Evolutionary conservation across 129 eudicot genomes (phyloP), one percentile per base, ranked within the genome.

Genomic region (Centrapalus pauciflorus): DNA sequence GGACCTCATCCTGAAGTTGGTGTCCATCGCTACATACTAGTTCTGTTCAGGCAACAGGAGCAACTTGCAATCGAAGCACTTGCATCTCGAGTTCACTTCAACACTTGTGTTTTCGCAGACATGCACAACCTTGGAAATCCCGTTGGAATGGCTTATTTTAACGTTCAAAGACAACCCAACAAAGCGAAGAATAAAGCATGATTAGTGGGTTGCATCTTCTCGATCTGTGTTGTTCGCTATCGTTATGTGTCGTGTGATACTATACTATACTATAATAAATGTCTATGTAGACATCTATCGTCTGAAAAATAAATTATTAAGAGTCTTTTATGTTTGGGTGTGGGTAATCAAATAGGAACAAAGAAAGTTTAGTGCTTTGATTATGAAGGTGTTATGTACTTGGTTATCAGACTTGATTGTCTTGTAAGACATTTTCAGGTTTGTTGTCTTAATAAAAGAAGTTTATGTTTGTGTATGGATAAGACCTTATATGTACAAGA

Each of bases 101-200:
- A 34, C 20, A 14, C 25, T 8, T 0, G 20, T 3, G 78, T 17
- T 37, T 74, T 74, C 23, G 67, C 73, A 21, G 2, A 14, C 29
- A 33, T 1, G 48, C 66, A 74, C 57, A 41, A 43, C 59, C 58
- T 64, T 3, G 58, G 28, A 56, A 55, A 74, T 1, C 78, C 72
- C 0, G 72, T 9, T 0, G 78, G 72, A 28, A 4, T 72, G 7
- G 16, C 59, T 5, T 55, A 64, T 33, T 74, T 64, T n/a, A 19
- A 74, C 41, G 78, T 74, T 28, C 72, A 41, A 21, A 55, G 58
- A 50, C 40, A 55, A 35, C 5, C 61, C 20, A 71, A 29, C 17
- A 9, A n/a, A 26, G 21, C 6, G 75, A 70, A 58, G 14, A 5
- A 34, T 11, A 20, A 2, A 59, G 50, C 50, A 23, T 71, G 68